Evolutionary conservation across 148 eudicot species (phyloP).

Genomic region (Vaccinium corymbosum): DNA sequence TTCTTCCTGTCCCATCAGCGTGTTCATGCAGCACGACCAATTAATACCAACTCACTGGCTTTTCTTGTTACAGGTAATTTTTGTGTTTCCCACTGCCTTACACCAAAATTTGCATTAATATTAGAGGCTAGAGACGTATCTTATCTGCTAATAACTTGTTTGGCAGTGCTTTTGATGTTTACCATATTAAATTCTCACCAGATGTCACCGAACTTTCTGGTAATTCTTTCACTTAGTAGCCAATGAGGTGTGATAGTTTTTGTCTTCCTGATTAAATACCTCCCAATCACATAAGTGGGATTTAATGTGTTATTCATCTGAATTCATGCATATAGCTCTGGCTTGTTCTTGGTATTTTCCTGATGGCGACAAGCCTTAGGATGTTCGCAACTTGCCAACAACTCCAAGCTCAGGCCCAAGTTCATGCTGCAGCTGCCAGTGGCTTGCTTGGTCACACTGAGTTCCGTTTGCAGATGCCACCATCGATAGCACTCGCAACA

Average conservation of each 20-base stretch:
- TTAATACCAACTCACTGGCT: conserved; percentile 29
- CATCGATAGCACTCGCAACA: conserved; percentile 40
- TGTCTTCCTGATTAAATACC: neutral
- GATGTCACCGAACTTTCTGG: conserved; percentile 48
- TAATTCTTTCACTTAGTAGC: conserved; percentile 15
- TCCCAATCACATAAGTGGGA: neutral
- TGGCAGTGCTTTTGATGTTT: conserved; percentile 44
- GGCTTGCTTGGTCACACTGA: conserved; percentile 38
- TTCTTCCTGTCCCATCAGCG: conserved; percentile 20
- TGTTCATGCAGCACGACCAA: conserved; percentile 26
- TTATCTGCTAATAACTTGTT: conserved; percentile 3
- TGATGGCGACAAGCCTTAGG: conserved; percentile 39
- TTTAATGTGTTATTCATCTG: conserved; percentile 9
- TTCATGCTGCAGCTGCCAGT: conserved; percentile 36
- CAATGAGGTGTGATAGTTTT: neutral
- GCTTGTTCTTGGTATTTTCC: conserved; percentile 40
- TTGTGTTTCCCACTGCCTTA: neutral
- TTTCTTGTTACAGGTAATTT: conserved; percentile 27
- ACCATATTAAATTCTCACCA: conserved; percentile 43
- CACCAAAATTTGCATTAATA: neutral
- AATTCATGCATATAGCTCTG: conserved; percentile 32
- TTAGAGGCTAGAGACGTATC: conserved; percentile 11
- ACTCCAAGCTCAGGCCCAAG: conserved; percentile 45
- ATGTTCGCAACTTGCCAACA: conserved; percentile 48
- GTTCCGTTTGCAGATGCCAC: conserved; percentile 46